Percentiles rank a stretch among this genome's conserved stretches.
Conservation (phyloP, 352 stramenopile genomes). For the Pythium dissimile region DNA sequence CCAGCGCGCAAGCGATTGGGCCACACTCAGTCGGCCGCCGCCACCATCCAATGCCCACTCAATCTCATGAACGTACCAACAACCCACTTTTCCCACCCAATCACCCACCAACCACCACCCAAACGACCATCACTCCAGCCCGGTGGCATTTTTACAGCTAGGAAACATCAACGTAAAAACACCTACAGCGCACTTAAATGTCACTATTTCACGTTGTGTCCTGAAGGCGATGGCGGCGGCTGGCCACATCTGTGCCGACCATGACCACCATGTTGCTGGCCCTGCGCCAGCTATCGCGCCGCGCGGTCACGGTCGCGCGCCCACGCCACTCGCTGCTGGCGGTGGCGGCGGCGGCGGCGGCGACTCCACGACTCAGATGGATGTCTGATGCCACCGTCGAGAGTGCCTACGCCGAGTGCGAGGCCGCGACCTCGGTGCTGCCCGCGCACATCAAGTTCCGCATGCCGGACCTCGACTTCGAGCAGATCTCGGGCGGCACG, state of each 20-base stretch:
- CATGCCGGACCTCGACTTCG: conserved; percentile 85
- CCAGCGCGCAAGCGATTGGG: neutral
- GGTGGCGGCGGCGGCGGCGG: too few relatives aligned
- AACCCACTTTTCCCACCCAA: neutral
- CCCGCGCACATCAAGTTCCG: conserved; percentile 84
- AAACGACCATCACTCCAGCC: conserved; percentile 1
- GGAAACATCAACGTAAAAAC: neutral
- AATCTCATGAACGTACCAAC: neutral
- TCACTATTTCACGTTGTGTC: neutral
- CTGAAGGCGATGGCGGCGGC: neutral
- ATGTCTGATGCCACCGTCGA: too few relatives aligned
- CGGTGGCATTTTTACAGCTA: neutral
- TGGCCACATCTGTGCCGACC: neutral
- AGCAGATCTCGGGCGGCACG: conserved; percentile 56
- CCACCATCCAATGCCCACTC: conserved; percentile 33
- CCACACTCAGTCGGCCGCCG: conserved; percentile 21
- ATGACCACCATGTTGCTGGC: neutral
- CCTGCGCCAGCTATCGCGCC: neutral
- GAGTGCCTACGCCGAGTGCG: too few relatives aligned
- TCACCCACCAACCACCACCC: conserved; percentile 11
- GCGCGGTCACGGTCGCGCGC: neutral
- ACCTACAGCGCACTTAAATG: neutral
- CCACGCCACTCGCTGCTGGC: too few relatives aligned
- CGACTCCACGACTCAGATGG: too few relatives aligned
- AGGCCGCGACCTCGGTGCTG: conserved; percentile 45